These are phyloP conservation scores for Magnolia officinalis DNA, from an alignment of 164 flowering plant genomes.

Conservation along the genomic window DNA sequence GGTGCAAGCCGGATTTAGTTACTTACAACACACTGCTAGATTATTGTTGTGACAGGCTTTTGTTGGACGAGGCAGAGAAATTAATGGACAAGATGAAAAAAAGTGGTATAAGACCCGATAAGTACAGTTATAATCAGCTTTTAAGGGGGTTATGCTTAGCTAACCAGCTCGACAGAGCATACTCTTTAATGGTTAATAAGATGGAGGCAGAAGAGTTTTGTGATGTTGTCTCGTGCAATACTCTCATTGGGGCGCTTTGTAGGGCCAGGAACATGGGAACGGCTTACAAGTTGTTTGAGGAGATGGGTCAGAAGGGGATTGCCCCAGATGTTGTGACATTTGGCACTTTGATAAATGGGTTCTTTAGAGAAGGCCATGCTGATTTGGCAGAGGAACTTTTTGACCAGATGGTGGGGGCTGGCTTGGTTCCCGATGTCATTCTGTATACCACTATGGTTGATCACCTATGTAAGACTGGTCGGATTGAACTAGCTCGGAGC, in stretches of 20 bases:
- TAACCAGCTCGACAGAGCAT: constrained; percentile 60
- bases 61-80: constrained; percentile 74
- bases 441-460: constrained; percentile 68
- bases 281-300: constrained; percentile 62
- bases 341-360: constrained; percentile 66
- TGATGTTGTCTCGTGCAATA: constrained; percentile 76
- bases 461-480: constrained; percentile 65
- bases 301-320: constrained; percentile 65
- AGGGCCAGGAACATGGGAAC: constrained; percentile 26
- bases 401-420: constrained; percentile 57
- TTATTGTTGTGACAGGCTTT: constrained; percentile 58
- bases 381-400: constrained; percentile 55
- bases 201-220: constrained; percentile 64
- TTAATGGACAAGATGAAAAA: constrained; percentile 62
- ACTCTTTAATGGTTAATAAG: constrained; percentile 48
- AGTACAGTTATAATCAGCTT: constrained; percentile 79
- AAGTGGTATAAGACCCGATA: constrained; percentile 61
- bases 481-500: constrained; percentile 47
- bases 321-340: constrained; percentile 74
- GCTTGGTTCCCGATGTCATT: constrained; percentile 57
- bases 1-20: constrained; percentile 73
- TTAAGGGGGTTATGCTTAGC: constrained; percentile 86
- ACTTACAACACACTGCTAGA: constrained; percentile 74
- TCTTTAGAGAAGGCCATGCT: constrained; percentile 63
- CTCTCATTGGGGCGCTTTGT: constrained; percentile 71